Evolutionary conservation across 768 basidiomycete species (phyloP), one percentile per base, ranked within the genome.

Genomic region (Tricholoma furcatifolium): DNA sequence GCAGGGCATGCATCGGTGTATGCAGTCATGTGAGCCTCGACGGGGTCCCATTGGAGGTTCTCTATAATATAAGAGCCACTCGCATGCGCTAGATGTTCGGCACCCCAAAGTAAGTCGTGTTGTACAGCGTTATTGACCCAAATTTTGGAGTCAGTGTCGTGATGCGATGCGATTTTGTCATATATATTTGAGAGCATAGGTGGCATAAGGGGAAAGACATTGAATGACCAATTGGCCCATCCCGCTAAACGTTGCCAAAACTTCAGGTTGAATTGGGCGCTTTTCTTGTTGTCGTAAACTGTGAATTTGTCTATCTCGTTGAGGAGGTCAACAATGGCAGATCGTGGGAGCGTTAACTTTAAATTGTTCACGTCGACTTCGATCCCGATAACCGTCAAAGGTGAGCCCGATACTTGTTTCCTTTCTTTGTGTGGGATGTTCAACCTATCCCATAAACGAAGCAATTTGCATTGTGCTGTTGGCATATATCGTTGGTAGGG

Each of bases 141-240:
- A n/a, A n/a, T n/a, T n/a, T n/a, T n/a, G n/a, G n/a, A n/a, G n/a
- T n/a, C n/a, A n/a, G n/a, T n/a, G n/a, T n/a, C n/a, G n/a, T n/a
- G n/a, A n/a, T n/a, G n/a, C n/a, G n/a, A n/a, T n/a, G n/a, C n/a
- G n/a, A n/a, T n/a, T n/a, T n/a, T n/a, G n/a, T n/a, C 52, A 44
- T 75, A 75, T 3, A 67, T 8, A 6, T 57, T 46, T 4, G 42
- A 56, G 3, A 75, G 60, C 2, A 51, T 61, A 0, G 72, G 74
- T 0, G 60, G 55, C 0, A 71, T 52, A 0, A 70, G 55, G 0
- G 72, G 71, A 23, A 57, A 69, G 2, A 72, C 68, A 45, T 76
- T 75, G 27, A 76, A 58, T 0, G 59, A 47, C 74, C 76, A 78
- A 49, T 75, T 78, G 12, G 71, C 35, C 56, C 65, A 70, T 0